Evolutionary conservation across 192 early-diverging fungal species (phyloP).

Genomic region (Coemansia sp.): DNA sequence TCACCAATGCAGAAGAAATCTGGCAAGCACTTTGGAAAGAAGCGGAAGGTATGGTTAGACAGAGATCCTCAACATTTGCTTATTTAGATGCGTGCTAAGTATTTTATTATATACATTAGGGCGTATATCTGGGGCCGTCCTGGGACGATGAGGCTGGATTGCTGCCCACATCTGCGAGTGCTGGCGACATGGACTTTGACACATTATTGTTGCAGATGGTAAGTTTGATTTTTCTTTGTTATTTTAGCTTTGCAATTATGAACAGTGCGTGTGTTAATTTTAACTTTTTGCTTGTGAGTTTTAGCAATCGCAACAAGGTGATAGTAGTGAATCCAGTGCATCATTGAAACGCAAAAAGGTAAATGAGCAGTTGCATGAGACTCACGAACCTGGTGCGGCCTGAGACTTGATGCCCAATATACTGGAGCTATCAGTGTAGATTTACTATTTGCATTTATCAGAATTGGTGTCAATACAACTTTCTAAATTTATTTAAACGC

Average conservation of each 20-base stretch:
- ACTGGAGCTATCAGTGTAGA: conserved; percentile 2
- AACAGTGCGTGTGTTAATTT: background rate
- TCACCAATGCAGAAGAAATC: conserved; percentile 1
- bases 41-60: conserved; percentile 31
- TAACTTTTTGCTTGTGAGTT: background rate
- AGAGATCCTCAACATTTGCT: background rate
- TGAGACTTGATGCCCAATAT: background rate
- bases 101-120: conserved; percentile 12
- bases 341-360: conserved; percentile 3
- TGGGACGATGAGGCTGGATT: conserved; percentile 52
- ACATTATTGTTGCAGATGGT: conserved; percentile 48
- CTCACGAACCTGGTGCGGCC: background rate
- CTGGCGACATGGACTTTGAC: conserved; percentile 49
- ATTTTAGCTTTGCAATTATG: background rate
- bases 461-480: conserved; percentile 1
- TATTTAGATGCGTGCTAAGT: background rate
- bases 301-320: conserved; percentile 16
- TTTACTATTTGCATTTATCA: conserved; percentile 3
- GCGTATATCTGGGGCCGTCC: conserved; percentile 41
- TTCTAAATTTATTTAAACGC: background rate
- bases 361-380: background rate
- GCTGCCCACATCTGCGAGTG: conserved; percentile 36
- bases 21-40: conserved; percentile 23
- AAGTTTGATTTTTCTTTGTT: conserved; percentile 1
- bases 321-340: background rate